Base-by-base conservation (phyloP, 495 filamentous ascomycete species). In the Neurospora discreta region DNA sequence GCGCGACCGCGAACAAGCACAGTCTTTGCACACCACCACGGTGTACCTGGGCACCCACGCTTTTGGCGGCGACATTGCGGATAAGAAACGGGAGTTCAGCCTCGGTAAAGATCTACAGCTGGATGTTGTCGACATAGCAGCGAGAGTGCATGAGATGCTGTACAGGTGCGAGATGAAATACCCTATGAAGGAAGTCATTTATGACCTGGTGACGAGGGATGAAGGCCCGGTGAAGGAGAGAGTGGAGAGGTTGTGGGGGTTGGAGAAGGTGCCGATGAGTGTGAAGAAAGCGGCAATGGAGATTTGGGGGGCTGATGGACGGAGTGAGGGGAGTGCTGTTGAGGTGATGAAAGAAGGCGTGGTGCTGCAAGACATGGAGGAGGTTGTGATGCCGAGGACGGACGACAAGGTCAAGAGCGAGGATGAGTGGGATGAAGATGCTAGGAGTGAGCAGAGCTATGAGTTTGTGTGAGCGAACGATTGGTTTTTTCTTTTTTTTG, bases 211-310 rank as follows among this genome's bases (percentile, higher is more conserved):
- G 15, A 70, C 71, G 1, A 69, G 74, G 10, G 65, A 72, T 7
- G 67, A 73, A 4, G 72, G 68, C 0, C 71, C 79, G 1, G 73
- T 77, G 0, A 71, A 77, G 16, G 44, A 77, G 33, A 75, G 78
- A 52, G 75, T 85, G 10, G 75, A 78, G 68, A 75, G 77, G 58
- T 43, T 87, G 70, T 60, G 74, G 71, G 41, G 75, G 13, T 39
- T 84, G 72, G 26, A 3, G 15, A 76, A 77, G 23, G 75, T 84
- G 16, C 77, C 82, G 38, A 70, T 76, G 5, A 72, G 69, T 5
- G 44, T 86, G 20, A 75, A 82, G 46, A 79, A 79, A 43, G 82
- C 84, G 6, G 71, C 86, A 8, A 69, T 84, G 52, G 85, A 87
- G 74, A 76, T 81, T 70, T 78, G 86, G 70, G 72, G 79, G 33